Base-by-base conservation (phyloP, 2,329 filamentous ascomycete genomes). In the Ophiostoma sp. region DNA sequence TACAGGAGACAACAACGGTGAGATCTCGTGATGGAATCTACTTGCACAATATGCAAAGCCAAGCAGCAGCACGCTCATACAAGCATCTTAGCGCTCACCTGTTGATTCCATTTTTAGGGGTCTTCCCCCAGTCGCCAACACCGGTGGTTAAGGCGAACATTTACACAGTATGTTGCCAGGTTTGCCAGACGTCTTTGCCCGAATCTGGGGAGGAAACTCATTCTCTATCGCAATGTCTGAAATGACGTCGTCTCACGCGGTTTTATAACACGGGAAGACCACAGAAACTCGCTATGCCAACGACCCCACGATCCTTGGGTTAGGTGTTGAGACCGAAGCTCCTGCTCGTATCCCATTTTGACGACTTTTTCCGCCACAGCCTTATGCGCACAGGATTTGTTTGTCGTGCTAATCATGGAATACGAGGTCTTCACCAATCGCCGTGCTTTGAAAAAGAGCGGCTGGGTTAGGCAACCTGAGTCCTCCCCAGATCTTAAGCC, bases 351-450 rank as follows among this genome's bases (percentile, higher is more conserved):
- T 25, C 22, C 45, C 1, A 8, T 7, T 28, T 28, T 66, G n/a
- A 3, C 31, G 12, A 28, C 36, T 17, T 45, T 55, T 22, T 28
- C 61, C 36, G n/a, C 61, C 33, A 17, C 36, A 66, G 61, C 61
- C 61, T 42, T 66, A 17, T 19, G 42, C n/a, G n/a, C 11, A 48
- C 42, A 48, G 42, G 5, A 17, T 48, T 3, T 48, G 42, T 4
- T 2, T 15, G 42, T 45, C 5, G 61, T 66, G 61, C 61, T 66
- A 66, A 45, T 45, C 11, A 25, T 6, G 36, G 61, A 66, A 66
- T 66, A 66, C 61, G 61, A 66, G 61, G 61, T 28, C 22, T 33
- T 19, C 31, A 39, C 57, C 57, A 28, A 45, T 66, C 61, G 61
- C 15, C 61, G 42, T 28, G 61, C 15, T 19, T 66, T 11, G 22